These are phyloP conservation scores for Populus tomentosa DNA, from an alignment of 441 rosid species.

Conservation along the genomic window DNA sequence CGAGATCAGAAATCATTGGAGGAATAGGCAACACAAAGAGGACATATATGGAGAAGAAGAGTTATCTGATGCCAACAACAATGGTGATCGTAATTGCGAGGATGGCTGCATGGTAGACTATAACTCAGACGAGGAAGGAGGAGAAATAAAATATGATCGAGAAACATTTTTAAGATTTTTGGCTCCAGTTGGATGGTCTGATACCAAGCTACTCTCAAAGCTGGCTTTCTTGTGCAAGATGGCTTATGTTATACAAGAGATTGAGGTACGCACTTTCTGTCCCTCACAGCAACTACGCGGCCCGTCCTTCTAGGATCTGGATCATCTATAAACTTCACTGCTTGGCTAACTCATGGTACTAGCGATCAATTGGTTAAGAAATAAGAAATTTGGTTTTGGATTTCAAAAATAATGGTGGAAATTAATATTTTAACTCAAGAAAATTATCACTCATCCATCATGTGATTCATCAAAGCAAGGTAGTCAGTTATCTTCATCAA, in stretches of 20 bases:
- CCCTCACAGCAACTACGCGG: background rate
- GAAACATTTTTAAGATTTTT: conserved; percentile 55
- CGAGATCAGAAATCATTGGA: conserved; percentile 60
- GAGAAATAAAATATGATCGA: conserved; percentile 26
- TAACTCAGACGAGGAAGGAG: conserved; percentile 35
- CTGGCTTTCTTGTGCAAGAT: conserved; percentile 81
- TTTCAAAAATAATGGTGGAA: background rate
- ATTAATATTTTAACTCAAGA: background rate
- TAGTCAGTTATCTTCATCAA: background rate
- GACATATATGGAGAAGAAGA: conserved; percentile 23
- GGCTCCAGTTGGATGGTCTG: conserved; percentile 51
- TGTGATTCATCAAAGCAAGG: background rate
- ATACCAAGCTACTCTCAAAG: conserved; percentile 63
- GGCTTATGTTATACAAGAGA: conserved; percentile 71
- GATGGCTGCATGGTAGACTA: conserved; percentile 52
- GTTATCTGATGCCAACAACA: conserved; percentile 18
- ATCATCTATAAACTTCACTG: background rate
- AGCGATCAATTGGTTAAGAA: background rate
- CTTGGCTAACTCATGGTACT: background rate
- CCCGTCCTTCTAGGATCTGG: background rate
- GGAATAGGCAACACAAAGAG: conserved; percentile 30
- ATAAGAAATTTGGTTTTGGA: background rate
- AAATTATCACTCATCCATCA: background rate
- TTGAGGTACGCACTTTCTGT: conserved; percentile 35
- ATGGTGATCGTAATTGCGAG: conserved; percentile 27